Evolutionary conservation across 441 rosid species (phyloP).

Genomic region (Sinapis alba): DNA sequence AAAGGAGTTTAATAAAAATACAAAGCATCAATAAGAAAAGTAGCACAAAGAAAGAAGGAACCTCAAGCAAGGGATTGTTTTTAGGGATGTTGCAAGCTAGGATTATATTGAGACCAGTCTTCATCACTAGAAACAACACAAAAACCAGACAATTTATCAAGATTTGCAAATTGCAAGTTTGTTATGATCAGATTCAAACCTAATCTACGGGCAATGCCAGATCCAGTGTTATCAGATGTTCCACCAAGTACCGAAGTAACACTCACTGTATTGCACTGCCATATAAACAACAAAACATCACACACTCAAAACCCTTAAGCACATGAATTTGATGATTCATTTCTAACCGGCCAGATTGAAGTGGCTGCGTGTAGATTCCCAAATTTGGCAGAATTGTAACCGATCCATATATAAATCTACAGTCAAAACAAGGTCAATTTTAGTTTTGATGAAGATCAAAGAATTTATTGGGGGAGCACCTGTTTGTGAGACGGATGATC

Average conservation of each 20-base stretch:
- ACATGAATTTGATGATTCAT: too few relatives aligned
- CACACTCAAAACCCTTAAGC: too few relatives aligned
- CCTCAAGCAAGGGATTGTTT: constrained; percentile 86
- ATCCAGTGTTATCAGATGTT: constrained; percentile 80
- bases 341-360: constrained; percentile 53
- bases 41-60: constrained; percentile 21
- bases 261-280: constrained; percentile 68
- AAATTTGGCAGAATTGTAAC: constrained; percentile 73
- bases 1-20: background rate
- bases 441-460: constrained; percentile 21
- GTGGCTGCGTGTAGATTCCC: constrained; percentile 88
- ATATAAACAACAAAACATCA: background rate
- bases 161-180: background rate
- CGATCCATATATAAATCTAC: constrained; percentile 86
- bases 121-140: constrained; percentile 53
- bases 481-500: constrained; percentile 73
- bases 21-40: background rate
- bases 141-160: background rate
- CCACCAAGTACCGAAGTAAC: constrained; percentile 82
- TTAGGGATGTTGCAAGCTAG: constrained; percentile 88
- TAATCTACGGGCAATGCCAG: constrained; percentile 85
- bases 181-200: constrained; percentile 43
- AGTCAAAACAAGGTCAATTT: background rate
- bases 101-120: constrained; percentile 77
- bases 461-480: too few relatives aligned